These are phyloP conservation scores for Creolimax fragrantissima DNA, from an alignment of 78 protist genomes.

Conservation along the genomic window DNA sequence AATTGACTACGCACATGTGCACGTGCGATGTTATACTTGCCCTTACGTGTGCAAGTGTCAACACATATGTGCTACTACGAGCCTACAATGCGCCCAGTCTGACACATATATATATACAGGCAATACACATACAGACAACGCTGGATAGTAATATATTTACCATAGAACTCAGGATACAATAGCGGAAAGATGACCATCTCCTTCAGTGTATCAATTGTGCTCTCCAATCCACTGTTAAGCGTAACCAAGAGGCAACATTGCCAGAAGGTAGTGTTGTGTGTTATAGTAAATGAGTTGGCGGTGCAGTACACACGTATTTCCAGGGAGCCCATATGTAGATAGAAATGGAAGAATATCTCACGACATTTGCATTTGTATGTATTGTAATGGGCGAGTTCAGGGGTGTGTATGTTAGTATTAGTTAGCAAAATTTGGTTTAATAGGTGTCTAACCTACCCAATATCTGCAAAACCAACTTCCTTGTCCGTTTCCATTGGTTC, in stretches of 20 bases:
- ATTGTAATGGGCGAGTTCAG: not conserved
- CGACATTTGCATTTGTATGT: not conserved
- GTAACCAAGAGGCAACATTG: no score
- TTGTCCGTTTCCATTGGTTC: not conserved
- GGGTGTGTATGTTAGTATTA: not conserved
- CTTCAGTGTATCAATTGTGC: not conserved
- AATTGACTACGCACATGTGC: not conserved
- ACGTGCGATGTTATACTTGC: not conserved
- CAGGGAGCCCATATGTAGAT: not conserved
- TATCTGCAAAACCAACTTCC: not conserved
- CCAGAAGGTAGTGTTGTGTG: no score
- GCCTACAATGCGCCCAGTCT: not conserved
- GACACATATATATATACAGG: not conserved
- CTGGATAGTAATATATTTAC: not conserved
- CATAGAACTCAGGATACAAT: constrained; percentile 22
- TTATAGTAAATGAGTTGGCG: not conserved
- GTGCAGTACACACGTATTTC: not conserved
- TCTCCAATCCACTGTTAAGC: constrained; percentile 7
- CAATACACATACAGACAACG: not conserved
- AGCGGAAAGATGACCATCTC: constrained; percentile 29
- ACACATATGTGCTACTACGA: not conserved
- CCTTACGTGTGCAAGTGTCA: not conserved
- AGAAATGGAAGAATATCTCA: not conserved
- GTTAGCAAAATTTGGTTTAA: no score
- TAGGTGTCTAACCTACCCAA: no score